Evolutionary conservation across 2,329 filamentous ascomycete species (phyloP).

Genomic region (Phialophora expanda): DNA sequence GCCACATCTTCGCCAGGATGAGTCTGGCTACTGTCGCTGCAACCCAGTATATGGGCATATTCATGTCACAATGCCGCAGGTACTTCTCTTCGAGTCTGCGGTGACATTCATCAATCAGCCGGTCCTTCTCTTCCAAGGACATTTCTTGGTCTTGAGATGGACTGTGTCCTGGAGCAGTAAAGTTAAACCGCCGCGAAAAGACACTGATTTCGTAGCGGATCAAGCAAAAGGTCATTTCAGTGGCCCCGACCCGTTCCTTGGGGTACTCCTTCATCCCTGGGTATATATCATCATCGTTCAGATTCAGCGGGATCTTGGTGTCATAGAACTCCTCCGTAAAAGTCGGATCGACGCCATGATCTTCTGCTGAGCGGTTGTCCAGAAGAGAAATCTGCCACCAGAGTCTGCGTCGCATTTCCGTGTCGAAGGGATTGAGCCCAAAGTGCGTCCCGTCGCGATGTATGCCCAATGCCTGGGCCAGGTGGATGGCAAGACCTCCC

Average conservation of each 20-base stretch:
- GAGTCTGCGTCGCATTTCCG: conserved; percentile 47
- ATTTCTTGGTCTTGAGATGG: conserved; percentile 30
- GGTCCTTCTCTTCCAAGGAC: conserved; percentile 46
- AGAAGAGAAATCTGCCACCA: conserved; percentile 55
- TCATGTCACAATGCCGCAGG: conserved; percentile 58
- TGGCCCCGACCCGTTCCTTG: conserved; percentile 55
- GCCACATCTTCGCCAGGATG: conserved; percentile 77
- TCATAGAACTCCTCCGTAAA: conserved; percentile 65
- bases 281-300: conserved; percentile 57
- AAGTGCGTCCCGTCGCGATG: conserved; percentile 57
- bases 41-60: conserved; percentile 67
- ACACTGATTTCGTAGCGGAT: conserved; percentile 61
- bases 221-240: conserved; percentile 59
- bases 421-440: conserved; percentile 59
- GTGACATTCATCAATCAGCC: conserved; percentile 59
- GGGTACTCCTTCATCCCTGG: conserved; percentile 57
- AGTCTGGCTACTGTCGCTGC: conserved; percentile 71
- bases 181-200: conserved; percentile 49
- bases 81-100: conserved; percentile 62
- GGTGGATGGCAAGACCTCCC: conserved; percentile 49
- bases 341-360: conserved; percentile 67
- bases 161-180: conserved; percentile 42
- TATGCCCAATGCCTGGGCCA: conserved; percentile 46
- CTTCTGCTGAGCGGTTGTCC: conserved; percentile 65
- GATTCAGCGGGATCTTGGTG: conserved; percentile 58